Percentiles rank a stretch among this genome's conserved stretches.
phyloP scores from a whole-genome alignment of 169 alveolate species.

The Ichthyophthirius multifiliis region DNA sequence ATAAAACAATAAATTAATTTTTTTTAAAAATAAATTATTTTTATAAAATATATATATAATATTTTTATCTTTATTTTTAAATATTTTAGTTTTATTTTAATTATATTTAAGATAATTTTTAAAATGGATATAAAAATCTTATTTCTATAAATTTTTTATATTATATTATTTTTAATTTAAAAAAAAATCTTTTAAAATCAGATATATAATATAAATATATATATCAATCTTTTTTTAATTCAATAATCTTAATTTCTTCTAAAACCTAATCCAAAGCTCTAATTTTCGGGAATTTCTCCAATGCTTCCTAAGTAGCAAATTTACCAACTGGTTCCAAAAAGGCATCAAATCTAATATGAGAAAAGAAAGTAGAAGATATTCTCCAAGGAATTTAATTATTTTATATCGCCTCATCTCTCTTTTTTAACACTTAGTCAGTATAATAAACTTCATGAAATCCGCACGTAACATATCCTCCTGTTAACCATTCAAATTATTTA shows the following conservation, averaged over 20 bases:
- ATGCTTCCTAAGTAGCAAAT: conserved; percentile 44
- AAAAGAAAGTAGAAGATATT: conserved; percentile 70
- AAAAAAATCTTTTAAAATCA: too few species aligned
- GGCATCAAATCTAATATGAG: conserved; percentile 65
- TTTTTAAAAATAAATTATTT: too few species aligned
- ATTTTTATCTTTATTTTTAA: too few species aligned
- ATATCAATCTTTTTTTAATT: conserved; percentile 18
- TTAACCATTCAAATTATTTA: conserved; percentile 65
- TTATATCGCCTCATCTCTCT: conserved; percentile 35
- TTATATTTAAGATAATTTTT: too few species aligned
- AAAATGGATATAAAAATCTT: too few species aligned
- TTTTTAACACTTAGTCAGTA: conserved; percentile 59
- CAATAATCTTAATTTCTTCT: conserved; percentile 58
- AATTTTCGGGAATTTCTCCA: conserved; percentile 39
- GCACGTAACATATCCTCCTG: conserved; percentile 78
- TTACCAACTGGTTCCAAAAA: conserved; percentile 60
- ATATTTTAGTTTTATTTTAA: too few species aligned
- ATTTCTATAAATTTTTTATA: too few species aligned
- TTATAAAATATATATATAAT: too few species aligned
- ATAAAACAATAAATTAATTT: too few species aligned
- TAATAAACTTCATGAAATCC: conserved; percentile 82
- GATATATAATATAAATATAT: too few species aligned
- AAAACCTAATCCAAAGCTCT: conserved; percentile 50
- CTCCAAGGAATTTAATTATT: conserved; percentile 63
- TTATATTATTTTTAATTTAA: too few species aligned